These are phyloP conservation scores for Aspergillus udagawae DNA, from an alignment of 2,329 filamentous ascomycete genomes.

Conservation along the genomic window DNA sequence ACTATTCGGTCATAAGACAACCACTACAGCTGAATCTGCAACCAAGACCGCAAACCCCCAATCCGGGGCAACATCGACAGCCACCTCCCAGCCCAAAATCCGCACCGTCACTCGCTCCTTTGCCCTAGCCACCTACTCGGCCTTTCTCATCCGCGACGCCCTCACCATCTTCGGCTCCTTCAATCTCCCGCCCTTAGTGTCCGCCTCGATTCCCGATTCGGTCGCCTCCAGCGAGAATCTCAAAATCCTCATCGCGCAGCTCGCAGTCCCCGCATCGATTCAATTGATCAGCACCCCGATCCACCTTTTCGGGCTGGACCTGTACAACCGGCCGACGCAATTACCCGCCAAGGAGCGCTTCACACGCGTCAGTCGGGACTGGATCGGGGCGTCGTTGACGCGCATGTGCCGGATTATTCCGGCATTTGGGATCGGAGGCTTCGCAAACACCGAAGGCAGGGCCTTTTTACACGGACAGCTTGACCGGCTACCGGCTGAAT, in stretches of 20 bases:
- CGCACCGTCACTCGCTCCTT: conserved; percentile 29
- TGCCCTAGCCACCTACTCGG: conserved; percentile 47
- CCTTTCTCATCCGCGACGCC: conserved; percentile 77
- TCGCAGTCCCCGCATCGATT: conserved; percentile 69
- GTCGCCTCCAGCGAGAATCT: conserved; percentile 76
- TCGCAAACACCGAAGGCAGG: conserved; percentile 62
- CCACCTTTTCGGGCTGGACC: conserved; percentile 75
- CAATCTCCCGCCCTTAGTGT: conserved; percentile 32
- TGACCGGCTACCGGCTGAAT: conserved; percentile 2
- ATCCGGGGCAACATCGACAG: conserved; percentile 1
- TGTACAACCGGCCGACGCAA: conserved; percentile 65
- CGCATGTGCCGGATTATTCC: conserved; percentile 80
- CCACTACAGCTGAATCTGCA: conserved; percentile 8
- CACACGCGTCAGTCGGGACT: conserved; percentile 64
- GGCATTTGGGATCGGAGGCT: conserved; percentile 81
- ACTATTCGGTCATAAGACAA: conserved; percentile 53
- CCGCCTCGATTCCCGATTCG: conserved; percentile 58
- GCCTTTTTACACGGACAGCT: conserved; percentile 27
- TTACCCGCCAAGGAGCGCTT: conserved; percentile 55
- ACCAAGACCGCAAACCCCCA: conserved; percentile 1
- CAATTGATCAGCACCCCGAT: conserved; percentile 77
- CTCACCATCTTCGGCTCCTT: conserved; percentile 68
- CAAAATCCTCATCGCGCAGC: conserved; percentile 81
- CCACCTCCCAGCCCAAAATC: conserved; percentile 13
- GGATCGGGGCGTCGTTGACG: conserved; percentile 67